phyloP scores from a whole-genome alignment of 2,329 filamentous ascomycete genomes.

The Podosphaera aphanis region DNA sequence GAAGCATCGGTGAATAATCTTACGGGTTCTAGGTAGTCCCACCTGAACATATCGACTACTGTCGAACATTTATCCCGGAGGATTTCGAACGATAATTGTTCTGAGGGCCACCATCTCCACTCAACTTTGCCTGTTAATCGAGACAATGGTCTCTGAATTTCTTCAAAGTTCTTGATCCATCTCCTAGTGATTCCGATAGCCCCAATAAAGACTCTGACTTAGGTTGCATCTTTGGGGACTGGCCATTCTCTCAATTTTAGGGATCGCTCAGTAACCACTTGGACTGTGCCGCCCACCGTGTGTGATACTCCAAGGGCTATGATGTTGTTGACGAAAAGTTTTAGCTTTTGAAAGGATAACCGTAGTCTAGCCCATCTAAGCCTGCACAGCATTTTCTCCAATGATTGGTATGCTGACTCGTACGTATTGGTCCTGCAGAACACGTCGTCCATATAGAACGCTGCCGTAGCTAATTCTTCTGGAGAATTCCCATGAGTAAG shows the following conservation, averaged over 20 bases:
- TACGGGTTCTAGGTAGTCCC: not conserved
- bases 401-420: not conserved
- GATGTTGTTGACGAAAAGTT: not conserved
- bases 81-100: constrained; percentile 1
- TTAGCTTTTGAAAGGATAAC: not conserved
- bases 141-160: not conserved
- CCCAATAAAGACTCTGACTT: not conserved
- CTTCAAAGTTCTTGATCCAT: constrained; percentile 1
- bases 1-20: not conserved
- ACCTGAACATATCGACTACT: not conserved
- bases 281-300: not conserved
- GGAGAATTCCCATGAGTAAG: not conserved
- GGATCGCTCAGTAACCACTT: not conserved
- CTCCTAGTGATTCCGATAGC: not conserved
- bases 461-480: not conserved
- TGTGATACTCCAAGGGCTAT: not conserved
- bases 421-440: not conserved
- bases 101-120: not conserved
- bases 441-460: not conserved
- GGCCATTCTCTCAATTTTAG: not conserved
- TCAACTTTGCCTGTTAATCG: constrained; percentile 1
- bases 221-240: not conserved
- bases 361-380: not conserved
- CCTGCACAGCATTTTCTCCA: not conserved
- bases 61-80: not conserved